Conservation (phyloP, 495 filamentous ascomycete genomes). For the Acidiella bohemica region DNA sequence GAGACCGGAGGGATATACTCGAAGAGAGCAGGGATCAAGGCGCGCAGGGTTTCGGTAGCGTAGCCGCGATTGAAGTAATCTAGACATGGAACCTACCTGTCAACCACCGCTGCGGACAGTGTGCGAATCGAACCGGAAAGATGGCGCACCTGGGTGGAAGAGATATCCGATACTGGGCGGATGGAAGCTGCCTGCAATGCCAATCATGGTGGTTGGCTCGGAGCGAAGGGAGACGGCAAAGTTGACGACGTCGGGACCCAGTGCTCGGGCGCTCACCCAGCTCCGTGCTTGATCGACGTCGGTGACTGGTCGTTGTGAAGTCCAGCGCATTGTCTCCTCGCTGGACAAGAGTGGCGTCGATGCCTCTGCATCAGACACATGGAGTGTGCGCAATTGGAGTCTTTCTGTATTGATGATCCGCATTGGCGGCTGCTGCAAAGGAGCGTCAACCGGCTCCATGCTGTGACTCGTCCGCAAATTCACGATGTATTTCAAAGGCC, state of each 20-base stretch:
- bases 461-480: background rate
- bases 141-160: constrained; percentile 10
- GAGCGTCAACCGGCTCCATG: background rate
- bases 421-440: background rate
- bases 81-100: background rate
- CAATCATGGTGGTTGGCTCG: constrained; percentile 7
- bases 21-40: constrained; percentile 12
- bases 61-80: constrained; percentile 17
- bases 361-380: constrained; percentile 8
- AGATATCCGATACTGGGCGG: constrained; percentile 13
- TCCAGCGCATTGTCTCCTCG: constrained; percentile 10
- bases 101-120: too few species aligned
- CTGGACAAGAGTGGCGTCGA: constrained; percentile 2
- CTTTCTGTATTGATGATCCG: constrained; percentile 5
- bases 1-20: constrained; percentile 11
- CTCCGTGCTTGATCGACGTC: constrained; percentile 2
- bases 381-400: constrained; percentile 4
- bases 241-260: constrained; percentile 12
- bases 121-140: too few species aligned
- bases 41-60: constrained; percentile 18
- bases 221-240: constrained; percentile 1
- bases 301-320: background rate
- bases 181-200: constrained; percentile 8
- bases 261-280: constrained; percentile 5
- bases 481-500: too few species aligned